phyloP scores from a whole-genome alignment of 345 rosid species.

The Dipteronia dyeriana region DNA sequence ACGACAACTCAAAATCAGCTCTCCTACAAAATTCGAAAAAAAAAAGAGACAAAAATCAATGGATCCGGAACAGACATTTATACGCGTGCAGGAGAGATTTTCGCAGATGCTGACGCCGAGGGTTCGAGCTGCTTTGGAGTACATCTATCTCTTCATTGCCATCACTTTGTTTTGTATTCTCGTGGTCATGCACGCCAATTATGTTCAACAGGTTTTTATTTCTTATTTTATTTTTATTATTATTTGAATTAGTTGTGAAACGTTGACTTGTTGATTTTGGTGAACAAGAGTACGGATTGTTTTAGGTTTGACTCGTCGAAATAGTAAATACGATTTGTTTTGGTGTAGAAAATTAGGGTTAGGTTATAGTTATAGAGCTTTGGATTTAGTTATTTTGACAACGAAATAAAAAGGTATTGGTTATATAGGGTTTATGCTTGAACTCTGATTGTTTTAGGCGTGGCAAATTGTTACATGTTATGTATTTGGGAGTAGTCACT shows the following conservation, averaged over 20 bases:
- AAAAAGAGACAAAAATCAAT: conserved; percentile 23
- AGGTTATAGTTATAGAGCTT: too few species aligned
- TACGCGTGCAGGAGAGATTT: conserved; percentile 93
- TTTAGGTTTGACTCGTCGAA: too few species aligned
- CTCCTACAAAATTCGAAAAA: background rate
- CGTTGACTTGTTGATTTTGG: background rate
- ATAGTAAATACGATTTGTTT: too few species aligned
- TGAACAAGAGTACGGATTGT: background rate
- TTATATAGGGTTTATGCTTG: too few species aligned
- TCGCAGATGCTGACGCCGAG: conserved; percentile 83
- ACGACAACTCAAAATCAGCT: too few species aligned
- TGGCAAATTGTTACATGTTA: too few species aligned
- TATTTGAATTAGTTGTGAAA: background rate
- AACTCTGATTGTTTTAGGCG: too few species aligned
- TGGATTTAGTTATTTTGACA: too few species aligned
- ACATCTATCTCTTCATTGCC: conserved; percentile 72
- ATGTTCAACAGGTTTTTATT: conserved; percentile 77
- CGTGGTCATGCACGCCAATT: conserved; percentile 99
- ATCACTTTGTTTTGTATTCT: conserved; percentile 86
- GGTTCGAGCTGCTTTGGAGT: conserved; percentile 84
- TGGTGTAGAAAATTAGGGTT: too few species aligned
- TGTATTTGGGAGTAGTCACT: too few species aligned
- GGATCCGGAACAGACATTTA: conserved; percentile 99
- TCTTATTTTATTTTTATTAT: background rate
- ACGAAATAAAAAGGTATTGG: too few species aligned